Conservation (phyloP, 148 eudicot species). For the Salicornia ramosissima region DNA sequence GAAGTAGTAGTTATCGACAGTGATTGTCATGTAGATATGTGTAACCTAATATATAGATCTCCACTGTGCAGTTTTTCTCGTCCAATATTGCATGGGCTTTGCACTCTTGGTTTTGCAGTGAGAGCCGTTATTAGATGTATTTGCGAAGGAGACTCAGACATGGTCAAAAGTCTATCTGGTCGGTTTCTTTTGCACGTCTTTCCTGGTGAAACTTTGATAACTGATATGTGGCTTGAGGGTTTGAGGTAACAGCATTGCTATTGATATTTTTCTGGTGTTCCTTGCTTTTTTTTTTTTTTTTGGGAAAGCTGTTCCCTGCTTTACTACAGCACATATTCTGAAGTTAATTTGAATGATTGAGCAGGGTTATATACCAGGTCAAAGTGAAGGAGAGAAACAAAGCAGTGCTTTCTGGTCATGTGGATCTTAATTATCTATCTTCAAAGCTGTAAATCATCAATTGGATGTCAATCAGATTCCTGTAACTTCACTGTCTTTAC, state of each 20-base stretch:
- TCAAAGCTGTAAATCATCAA: conserved; percentile 48
- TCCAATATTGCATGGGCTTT: conserved; percentile 89
- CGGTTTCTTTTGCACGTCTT: conserved; percentile 77
- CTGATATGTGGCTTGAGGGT: conserved; percentile 96
- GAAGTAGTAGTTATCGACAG: too few relatives aligned
- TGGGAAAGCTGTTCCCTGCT: too few relatives aligned
- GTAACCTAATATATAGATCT: not conserved
- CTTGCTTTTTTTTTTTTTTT: too few relatives aligned
- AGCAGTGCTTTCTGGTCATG: conserved; percentile 71
- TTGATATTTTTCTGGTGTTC: not conserved
- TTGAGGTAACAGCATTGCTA: conserved; percentile 42
- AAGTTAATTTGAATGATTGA: conserved; percentile 14
- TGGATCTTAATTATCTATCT: conserved; percentile 47
- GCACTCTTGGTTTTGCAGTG: conserved; percentile 84
- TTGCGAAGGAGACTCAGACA: conserved; percentile 69
- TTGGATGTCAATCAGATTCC: not conserved
- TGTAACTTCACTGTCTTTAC: not conserved
- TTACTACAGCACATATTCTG: not conserved
- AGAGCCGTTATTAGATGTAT: conserved; percentile 70
- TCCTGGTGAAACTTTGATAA: conserved; percentile 84
- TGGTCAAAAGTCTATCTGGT: conserved; percentile 65
- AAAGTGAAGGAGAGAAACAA: conserved; percentile 84
- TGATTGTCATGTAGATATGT: not conserved
- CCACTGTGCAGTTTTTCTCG: conserved; percentile 51
- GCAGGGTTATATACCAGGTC: conserved; percentile 86